phyloP scores from a whole-genome alignment of 345 rosid species.

The Gossypium longicalyx region DNA sequence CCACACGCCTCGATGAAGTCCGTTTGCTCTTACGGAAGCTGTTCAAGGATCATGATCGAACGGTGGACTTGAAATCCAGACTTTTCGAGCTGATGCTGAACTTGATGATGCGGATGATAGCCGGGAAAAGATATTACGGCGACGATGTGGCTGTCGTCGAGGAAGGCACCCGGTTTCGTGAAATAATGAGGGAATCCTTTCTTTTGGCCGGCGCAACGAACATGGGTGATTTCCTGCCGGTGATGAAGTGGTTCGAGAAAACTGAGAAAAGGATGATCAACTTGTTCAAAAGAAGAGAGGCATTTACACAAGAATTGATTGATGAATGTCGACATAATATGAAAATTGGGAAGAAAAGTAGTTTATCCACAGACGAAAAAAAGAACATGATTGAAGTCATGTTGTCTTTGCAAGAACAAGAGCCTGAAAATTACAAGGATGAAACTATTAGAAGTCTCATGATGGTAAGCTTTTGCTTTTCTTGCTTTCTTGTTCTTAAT shows the following conservation, averaged over 20 bases:
- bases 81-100: slow-evolving; percentile 2
- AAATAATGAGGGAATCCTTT: slow-evolving; percentile 10
- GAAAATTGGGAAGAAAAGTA: background rate
- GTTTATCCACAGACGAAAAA: slow-evolving; percentile 1
- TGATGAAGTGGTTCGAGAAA: slow-evolving; percentile 22
- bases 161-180: background rate
- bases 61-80: slow-evolving; percentile 1
- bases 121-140: slow-evolving; percentile 4
- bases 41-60: background rate
- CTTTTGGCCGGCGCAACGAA: slow-evolving; percentile 17
- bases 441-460: slow-evolving; percentile 35
- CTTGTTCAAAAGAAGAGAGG: background rate
- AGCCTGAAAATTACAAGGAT: slow-evolving; percentile 46
- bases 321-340: slow-evolving; percentile 12
- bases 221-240: slow-evolving; percentile 41
- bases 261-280: slow-evolving; percentile 15
- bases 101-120: slow-evolving; percentile 5
- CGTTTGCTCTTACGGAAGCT: background rate
- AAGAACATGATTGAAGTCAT: slow-evolving; percentile 44
- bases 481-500: background rate
- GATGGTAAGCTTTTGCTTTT: slow-evolving; percentile 25
- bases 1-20: slow-evolving; percentile 1
- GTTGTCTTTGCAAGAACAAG: slow-evolving; percentile 39
- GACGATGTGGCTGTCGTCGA: background rate
- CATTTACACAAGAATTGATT: slow-evolving; percentile 5